phyloP scores from a whole-genome alignment of 2,329 filamentous ascomycete species.

The Aspergillus latus region DNA sequence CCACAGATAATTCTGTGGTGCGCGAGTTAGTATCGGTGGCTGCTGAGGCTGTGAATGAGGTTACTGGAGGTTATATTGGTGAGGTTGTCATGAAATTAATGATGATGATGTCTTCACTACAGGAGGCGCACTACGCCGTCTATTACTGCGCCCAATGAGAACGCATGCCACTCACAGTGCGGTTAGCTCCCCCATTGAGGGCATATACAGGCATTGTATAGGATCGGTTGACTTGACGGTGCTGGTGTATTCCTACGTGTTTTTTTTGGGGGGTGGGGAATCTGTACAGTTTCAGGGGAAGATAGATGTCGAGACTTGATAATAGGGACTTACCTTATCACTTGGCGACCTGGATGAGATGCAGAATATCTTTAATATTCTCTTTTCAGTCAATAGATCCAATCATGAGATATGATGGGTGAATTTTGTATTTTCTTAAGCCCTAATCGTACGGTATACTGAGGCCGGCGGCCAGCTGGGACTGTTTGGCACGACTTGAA shows the following conservation, averaged over 20 bases:
- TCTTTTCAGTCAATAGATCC: too few relatives aligned
- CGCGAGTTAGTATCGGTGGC: background rate
- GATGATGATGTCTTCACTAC: background rate
- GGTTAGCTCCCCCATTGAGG: too few relatives aligned
- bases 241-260: too few relatives aligned
- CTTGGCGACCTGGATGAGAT: too few relatives aligned
- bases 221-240: too few relatives aligned
- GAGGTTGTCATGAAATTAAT: background rate
- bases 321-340: too few relatives aligned
- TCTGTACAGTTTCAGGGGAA: too few relatives aligned
- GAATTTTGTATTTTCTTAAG: background rate
- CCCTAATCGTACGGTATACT: background rate
- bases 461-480: background rate
- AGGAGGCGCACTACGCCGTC: background rate
- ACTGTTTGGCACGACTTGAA: background rate
- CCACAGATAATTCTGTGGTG: too few relatives aligned
- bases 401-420: background rate
- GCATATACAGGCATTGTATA: too few relatives aligned
- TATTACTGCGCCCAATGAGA: background rate
- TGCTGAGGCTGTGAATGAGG: background rate
- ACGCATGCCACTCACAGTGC: background rate
- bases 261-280: too few relatives aligned
- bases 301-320: too few relatives aligned
- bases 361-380: too few relatives aligned
- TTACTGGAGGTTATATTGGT: background rate